Evolutionary conservation across 169 alveolate genomes (phyloP).

Genomic region (Cryptosporidium muris): DNA sequence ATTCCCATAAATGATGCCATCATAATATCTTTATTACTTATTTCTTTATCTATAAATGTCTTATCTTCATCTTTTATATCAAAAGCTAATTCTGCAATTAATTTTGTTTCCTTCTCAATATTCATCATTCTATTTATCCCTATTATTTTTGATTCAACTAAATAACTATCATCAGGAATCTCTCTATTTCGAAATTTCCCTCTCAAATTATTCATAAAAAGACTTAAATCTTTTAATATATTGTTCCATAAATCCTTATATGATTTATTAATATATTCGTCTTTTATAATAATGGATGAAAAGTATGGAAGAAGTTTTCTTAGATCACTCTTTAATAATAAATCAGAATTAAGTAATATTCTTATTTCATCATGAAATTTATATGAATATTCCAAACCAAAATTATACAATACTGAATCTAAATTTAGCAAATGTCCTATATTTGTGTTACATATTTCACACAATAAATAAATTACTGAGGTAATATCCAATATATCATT

Average conservation of each 20-base stretch:
- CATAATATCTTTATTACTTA: background rate
- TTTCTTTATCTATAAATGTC: background rate
- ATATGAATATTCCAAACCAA: too few species aligned
- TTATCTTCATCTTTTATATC: background rate
- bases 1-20: constrained; percentile 62
- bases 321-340: background rate
- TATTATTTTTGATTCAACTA: too few species aligned
- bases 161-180: background rate
- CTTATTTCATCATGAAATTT: too few species aligned
- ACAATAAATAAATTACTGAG: too few species aligned
- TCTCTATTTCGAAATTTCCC: background rate
- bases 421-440: too few species aligned
- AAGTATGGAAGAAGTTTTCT: constrained; percentile 5
- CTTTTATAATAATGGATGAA: constrained; percentile 24
- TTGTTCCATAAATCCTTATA: constrained; percentile 19
- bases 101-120: background rate
- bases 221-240: constrained; percentile 15
- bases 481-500: too few species aligned
- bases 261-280: background rate
- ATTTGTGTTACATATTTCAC: too few species aligned
- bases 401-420: too few species aligned
- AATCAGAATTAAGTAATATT: too few species aligned
- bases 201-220: background rate
- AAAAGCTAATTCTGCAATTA: background rate
- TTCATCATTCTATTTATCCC: background rate